Conservation (phyloP, 192 early-diverging fungal species). For the Podila horticola region DNA sequence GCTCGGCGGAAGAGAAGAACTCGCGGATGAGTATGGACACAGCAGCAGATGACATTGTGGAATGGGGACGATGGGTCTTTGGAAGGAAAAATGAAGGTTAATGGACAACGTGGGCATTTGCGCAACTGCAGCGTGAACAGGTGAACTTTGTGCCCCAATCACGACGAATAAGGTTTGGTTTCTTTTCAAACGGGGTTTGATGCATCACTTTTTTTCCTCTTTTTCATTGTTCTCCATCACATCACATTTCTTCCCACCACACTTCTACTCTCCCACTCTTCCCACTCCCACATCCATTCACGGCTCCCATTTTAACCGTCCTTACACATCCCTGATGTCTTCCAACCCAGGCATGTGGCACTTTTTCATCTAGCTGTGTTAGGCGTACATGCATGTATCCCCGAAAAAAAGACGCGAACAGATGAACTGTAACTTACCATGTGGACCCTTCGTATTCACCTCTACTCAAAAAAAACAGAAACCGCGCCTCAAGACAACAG, state of each 20-base stretch:
- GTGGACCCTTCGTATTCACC: too few relatives aligned
- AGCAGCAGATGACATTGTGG: conserved; percentile 6
- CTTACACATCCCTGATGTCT: conserved; percentile 17
- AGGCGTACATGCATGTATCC: too few relatives aligned
- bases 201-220: background rate
- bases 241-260: background rate
- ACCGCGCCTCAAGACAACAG: conserved; percentile 26
- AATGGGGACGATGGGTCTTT: too few relatives aligned
- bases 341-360: background rate
- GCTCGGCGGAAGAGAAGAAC: conserved; percentile 62
- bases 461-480: conserved; percentile 2
- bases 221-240: background rate
- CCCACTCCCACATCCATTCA: background rate
- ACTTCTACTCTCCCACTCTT: background rate
- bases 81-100: background rate
- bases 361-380: too few relatives aligned
- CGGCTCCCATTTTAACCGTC: background rate
- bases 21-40: conserved; percentile 41
- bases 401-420: too few relatives aligned
- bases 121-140: too few relatives aligned
- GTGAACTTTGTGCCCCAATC: too few relatives aligned
- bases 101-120: too few relatives aligned
- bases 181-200: too few relatives aligned
- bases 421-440: too few relatives aligned
- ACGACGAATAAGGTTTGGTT: too few relatives aligned